Conservation (phyloP, 2,329 filamentous ascomycete species). For the Xylaria sp. region DNA sequence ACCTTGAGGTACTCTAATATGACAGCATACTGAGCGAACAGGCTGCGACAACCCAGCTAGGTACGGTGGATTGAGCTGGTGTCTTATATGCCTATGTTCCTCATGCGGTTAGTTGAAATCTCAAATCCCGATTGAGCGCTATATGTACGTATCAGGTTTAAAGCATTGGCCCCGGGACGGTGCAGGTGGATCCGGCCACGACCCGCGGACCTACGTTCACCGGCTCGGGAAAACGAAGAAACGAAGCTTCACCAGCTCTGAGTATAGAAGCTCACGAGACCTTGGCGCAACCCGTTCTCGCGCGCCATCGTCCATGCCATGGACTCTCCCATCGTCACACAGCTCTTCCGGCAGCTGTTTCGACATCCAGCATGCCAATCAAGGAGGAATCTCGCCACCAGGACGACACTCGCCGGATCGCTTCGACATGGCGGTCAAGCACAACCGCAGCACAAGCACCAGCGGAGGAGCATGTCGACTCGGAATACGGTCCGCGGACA, state of each 20-base stretch:
- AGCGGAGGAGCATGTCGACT: conserved; percentile 41
- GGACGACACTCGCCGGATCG: conserved; percentile 42
- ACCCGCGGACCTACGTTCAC: no score
- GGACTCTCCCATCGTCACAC: conserved; percentile 80
- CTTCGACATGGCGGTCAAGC: conserved; percentile 49
- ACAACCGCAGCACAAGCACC: conserved; percentile 35
- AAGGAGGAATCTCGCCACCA: conserved; percentile 48
- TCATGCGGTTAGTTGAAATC: no score
- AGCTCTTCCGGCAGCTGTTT: conserved; percentile 86
- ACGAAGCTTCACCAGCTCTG: conserved; percentile 5
- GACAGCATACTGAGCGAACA: no score
- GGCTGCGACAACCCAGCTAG: no score
- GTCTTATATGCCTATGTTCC: no score
- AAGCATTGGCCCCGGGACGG: no score
- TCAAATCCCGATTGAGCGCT: background rate
- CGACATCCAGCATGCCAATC: conserved; percentile 71
- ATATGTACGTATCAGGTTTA: conserved; percentile 10
- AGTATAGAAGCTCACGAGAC: conserved; percentile 28
- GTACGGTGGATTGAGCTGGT: no score
- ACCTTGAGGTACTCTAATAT: no score
- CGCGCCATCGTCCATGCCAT: conserved; percentile 52
- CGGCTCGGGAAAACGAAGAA: background rate
- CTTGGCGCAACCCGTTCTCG: conserved; percentile 25
- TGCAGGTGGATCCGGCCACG: no score
- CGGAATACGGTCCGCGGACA: conserved; percentile 37